phyloP scores from a whole-genome alignment of 805 yeast species.

The Clavispora phyllophila region DNA sequence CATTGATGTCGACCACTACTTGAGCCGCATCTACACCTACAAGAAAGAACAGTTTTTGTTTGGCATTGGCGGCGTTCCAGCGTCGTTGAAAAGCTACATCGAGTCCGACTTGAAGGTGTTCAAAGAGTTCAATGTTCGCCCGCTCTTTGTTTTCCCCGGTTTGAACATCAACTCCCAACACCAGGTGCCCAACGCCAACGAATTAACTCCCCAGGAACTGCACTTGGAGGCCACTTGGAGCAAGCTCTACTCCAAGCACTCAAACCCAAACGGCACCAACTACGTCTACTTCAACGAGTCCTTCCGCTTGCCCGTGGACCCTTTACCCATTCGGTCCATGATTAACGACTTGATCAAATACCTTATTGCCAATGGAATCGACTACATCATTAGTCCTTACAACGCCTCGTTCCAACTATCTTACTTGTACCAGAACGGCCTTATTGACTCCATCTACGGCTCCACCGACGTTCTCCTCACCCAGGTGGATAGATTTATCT shows the following conservation, averaged over 20 bases:
- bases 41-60: constrained; percentile 66
- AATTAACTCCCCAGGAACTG: constrained; percentile 34
- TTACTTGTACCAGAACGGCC: constrained; percentile 52
- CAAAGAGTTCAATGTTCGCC: constrained; percentile 60
- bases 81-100: constrained; percentile 50
- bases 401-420: constrained; percentile 75
- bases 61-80: constrained; percentile 80
- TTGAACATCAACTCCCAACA: constrained; percentile 38
- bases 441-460: constrained; percentile 75
- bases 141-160: constrained; percentile 77
- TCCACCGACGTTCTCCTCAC: constrained; percentile 74
- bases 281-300: constrained; percentile 32
- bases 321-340: constrained; percentile 47
- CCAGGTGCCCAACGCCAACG: constrained; percentile 30
- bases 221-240: constrained; percentile 39
- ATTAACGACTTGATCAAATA: constrained; percentile 51
- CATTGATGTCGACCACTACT: constrained; percentile 78
- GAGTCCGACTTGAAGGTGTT: constrained; percentile 61
- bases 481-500: constrained; percentile 62
- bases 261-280: constrained; percentile 13
- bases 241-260: constrained; percentile 25
- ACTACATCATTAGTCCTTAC: constrained; percentile 77
- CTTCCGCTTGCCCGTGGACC: constrained; percentile 49
- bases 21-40: constrained; percentile 54
- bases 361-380: constrained; percentile 51